Percentiles rank a stretch among this genome's conserved stretches.
Conservation (phyloP, 805 yeast species). For the Candida boidinii region DNA sequence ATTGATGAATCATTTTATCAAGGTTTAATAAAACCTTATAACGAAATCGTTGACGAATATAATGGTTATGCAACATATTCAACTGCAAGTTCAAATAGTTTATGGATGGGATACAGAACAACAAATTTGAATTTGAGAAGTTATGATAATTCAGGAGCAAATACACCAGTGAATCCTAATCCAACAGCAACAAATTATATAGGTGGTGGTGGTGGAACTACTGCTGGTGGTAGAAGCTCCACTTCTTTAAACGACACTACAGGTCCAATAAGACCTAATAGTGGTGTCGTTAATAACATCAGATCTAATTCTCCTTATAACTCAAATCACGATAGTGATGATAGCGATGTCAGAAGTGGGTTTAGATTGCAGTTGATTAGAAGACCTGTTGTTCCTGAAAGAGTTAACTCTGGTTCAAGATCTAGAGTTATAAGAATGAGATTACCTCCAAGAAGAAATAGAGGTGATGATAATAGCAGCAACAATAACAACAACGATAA, state of each 20-base stretch:
- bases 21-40: slow-evolving; percentile 21
- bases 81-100: background rate
- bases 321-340: no score
- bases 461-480: background rate
- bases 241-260: background rate
- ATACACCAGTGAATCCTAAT: no score
- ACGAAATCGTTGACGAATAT: slow-evolving; percentile 13
- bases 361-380: background rate
- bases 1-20: slow-evolving; percentile 7
- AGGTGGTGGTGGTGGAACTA: background rate
- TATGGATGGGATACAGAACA: no score
- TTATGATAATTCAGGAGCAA: no score
- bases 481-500: background rate
- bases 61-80: background rate
- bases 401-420: background rate
- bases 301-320: no score
- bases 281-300: no score
- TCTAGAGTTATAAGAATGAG: slow-evolving; percentile 1
- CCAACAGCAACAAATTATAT: no score
- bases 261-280: no score
- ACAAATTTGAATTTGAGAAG: no score
- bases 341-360: no score
- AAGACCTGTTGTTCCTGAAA: background rate
- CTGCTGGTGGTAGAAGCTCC: background rate
- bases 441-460: background rate